Base-by-base conservation (phyloP, 2,329 filamentous ascomycete species). In the Colletotrichum lini region DNA sequence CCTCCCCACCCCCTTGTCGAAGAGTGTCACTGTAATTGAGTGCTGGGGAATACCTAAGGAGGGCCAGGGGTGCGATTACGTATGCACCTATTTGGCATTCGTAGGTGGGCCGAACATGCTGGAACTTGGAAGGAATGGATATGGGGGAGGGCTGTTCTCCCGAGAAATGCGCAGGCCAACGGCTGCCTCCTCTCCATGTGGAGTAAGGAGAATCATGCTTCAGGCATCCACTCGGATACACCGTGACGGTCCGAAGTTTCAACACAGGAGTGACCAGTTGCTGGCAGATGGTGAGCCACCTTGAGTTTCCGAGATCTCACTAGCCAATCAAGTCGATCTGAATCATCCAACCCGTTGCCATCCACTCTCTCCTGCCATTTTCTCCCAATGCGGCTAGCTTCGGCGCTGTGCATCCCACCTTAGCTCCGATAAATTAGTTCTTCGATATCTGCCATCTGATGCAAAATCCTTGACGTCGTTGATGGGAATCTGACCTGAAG, bases 391-490 rank as follows among this genome's bases (percentile, higher is more conserved):
- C 53, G 53, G 67, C 15, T 58, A 70, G 63, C 64, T n/a, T 56
- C 56, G 67, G 23, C 13, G 40, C 67, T 53, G 45, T 23, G 18
- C 26, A 45, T 21, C 21, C 52, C 30, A 9, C 26, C 40, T 26
- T 26, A 45, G 42, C 42, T 38, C 60, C 57, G 35, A 68, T 18
- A 47, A 58, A 59, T 63, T 45, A 54, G 68, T 68, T 71, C 66
- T 70, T 61, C 23, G 64, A 58, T 15, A n/a, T 50, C 38, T 40
- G 58, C 52, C 44, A 50, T 52, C 57, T 21, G 52, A 21, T 45
- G 64, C 68, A 15, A 71, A 71, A 71, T 71, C 68, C 68, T 67
- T 71, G 65, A 71, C 68, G 68, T 71, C 68, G 68, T 68, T 40
- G 68, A 71, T 59, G 62, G 68, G 16, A 38, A 18, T 13, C 40